Percentiles rank a stretch among this genome's conserved stretches.
phyloP scores from a whole-genome alignment of 352 stramenopile species.

The Phytophthora pluvialis region DNA sequence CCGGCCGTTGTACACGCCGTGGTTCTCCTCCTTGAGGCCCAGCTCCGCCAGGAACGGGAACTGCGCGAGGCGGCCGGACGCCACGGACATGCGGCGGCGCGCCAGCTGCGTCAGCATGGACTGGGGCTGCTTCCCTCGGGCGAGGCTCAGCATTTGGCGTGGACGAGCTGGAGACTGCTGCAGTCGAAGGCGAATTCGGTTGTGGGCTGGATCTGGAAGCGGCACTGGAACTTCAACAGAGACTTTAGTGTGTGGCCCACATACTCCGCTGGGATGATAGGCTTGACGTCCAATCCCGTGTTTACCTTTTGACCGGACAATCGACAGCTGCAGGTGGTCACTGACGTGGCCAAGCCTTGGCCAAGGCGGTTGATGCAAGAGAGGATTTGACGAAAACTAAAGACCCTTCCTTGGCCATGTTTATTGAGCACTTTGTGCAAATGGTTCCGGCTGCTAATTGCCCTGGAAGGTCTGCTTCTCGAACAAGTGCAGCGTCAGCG shows the following conservation, averaged over 20 bases:
- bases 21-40: slow-evolving; percentile 83
- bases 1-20: slow-evolving; percentile 85
- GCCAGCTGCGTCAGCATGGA: slow-evolving; percentile 29
- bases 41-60: slow-evolving; percentile 86
- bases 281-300: slow-evolving; percentile 31
- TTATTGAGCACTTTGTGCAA: slow-evolving; percentile 30
- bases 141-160: slow-evolving; percentile 34
- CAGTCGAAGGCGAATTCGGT: slow-evolving; percentile 30
- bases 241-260: slow-evolving; percentile 10
- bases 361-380: neutral
- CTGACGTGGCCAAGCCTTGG: slow-evolving; percentile 6
- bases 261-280: slow-evolving; percentile 17
- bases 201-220: slow-evolving; percentile 27
- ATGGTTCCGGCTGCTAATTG: slow-evolving; percentile 35
- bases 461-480: slow-evolving; percentile 92
- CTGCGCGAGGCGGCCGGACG: slow-evolving; percentile 33
- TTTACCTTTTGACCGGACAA: slow-evolving; percentile 28
- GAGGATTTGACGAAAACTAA: slow-evolving; percentile 8
- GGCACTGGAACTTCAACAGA: slow-evolving; percentile 30
- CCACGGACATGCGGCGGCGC: slow-evolving; percentile 37
- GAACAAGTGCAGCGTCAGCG: slow-evolving; percentile 89
- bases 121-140: slow-evolving; percentile 21
- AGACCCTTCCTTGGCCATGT: neutral
- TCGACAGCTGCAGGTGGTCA: slow-evolving; percentile 5
- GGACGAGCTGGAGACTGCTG: neutral